Percentiles rank a stretch among this genome's conserved stretches.
Evolutionary conservation across 1,284 basidiomycete species (phyloP).

Genomic region (Moesziomyces antarcticus): DNA sequence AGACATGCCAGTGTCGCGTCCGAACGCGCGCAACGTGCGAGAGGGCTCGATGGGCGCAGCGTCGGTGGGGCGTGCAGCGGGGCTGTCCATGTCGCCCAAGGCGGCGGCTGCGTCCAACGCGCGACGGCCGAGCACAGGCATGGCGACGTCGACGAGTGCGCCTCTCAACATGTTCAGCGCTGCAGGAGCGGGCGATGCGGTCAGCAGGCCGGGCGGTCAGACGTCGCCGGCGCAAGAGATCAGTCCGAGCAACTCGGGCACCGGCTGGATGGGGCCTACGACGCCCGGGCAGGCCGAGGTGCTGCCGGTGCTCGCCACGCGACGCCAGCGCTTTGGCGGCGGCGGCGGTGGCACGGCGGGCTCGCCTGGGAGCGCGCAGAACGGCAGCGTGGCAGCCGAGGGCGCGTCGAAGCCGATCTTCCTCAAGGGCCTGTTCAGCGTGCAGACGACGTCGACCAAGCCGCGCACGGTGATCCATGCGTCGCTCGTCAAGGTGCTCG

Average conservation of each 20-base stretch:
- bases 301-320: conserved; percentile 24
- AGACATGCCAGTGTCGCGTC: conserved; percentile 34
- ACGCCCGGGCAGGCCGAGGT: conserved; percentile 46
- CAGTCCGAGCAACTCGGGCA: conserved; percentile 26
- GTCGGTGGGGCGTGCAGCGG: conserved; percentile 43
- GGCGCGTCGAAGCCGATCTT: conserved; percentile 62
- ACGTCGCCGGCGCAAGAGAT: conserved; percentile 20
- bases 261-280: conserved; percentile 42
- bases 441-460: conserved; percentile 94
- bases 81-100: conserved; percentile 45
- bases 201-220: conserved; percentile 6
- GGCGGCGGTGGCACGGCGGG: conserved; percentile 12
- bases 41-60: conserved; percentile 31
- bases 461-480: conserved; percentile 80
- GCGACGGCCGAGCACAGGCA: conserved; percentile 29
- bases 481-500: conserved; percentile 86
- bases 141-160: conserved; percentile 39
- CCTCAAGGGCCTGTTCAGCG: conserved; percentile 71
- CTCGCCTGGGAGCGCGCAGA: conserved; percentile 8
- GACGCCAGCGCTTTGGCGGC: conserved; percentile 31
- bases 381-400: conserved; percentile 16
- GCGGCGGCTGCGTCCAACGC: conserved; percentile 10
- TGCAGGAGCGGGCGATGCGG: conserved; percentile 11
- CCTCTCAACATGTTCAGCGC: conserved; percentile 43
- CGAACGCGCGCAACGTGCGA: conserved; percentile 10